Conservation (phyloP, 2,329 filamentous ascomycete species). For the Fusarium proliferatum region DNA sequence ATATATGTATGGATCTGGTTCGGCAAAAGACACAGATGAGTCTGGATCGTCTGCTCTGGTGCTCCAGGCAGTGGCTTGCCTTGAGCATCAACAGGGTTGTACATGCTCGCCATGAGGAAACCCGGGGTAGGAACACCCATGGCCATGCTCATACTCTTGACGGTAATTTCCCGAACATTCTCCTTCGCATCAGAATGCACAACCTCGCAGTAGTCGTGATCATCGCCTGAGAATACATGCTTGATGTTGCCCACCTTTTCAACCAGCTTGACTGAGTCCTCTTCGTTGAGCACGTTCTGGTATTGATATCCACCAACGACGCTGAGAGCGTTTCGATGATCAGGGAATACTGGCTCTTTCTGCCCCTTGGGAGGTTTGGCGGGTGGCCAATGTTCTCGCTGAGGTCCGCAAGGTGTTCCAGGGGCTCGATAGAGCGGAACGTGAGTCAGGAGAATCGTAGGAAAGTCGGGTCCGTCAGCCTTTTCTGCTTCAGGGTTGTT, state of each 20-base stretch:
- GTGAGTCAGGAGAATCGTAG: conserved; percentile 89
- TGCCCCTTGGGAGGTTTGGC: conserved; percentile 70
- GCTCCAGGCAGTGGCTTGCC: conserved; percentile 60
- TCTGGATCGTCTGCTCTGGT: conserved; percentile 76
- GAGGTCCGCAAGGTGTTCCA: conserved; percentile 87
- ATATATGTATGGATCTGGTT: conserved; percentile 89
- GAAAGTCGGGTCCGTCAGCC: conserved; percentile 70
- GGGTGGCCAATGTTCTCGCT: conserved; percentile 86
- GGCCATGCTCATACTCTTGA: conserved; percentile 94
- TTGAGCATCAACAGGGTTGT: conserved; percentile 82
- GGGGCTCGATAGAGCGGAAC: conserved; percentile 87
- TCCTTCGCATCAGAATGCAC: conserved; percentile 77
- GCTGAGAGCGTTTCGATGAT: conserved; percentile 81
- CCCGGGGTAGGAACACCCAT: conserved; percentile 93
- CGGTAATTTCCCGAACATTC: conserved; percentile 83
- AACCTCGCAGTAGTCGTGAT: conserved; percentile 97
- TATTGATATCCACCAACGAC: conserved; percentile 91
- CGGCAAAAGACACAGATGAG: conserved; percentile 89
- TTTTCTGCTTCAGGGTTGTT: conserved; percentile 51
- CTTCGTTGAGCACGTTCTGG: conserved; percentile 87
- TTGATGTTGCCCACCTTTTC: conserved; percentile 82
- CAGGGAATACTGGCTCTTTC: conserved; percentile 62
- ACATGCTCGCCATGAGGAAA: conserved; percentile 88
- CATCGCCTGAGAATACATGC: conserved; percentile 93
- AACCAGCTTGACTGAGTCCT: conserved; percentile 80